Base-by-base conservation (phyloP, 208 protist species). In the Leishmania amazonensis region DNA sequence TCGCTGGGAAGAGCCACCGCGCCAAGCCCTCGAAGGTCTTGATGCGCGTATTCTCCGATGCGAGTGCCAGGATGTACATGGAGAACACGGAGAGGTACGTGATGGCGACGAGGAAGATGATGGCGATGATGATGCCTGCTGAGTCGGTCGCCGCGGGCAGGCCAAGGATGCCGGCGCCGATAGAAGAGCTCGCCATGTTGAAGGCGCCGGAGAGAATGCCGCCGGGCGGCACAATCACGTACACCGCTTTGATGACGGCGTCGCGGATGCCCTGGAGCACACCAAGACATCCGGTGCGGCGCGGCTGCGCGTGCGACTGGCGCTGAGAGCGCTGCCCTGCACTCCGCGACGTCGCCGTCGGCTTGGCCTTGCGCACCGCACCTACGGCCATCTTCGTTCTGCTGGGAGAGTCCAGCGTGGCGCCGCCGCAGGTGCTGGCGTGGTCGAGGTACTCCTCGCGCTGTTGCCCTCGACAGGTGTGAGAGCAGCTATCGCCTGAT, bases 21-120 rank as follows among this genome's bases (percentile, higher is more conserved):
- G 86, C 80, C 72, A 89, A 83, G 35, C 78, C 84, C 70, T 93
- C 91, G 78, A 90, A 94, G 45, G 62, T 88, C 40, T 78, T 79
- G 42, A 84, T 81, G 58, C 75, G 73, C 17, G 87, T 95, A n/a
- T 72, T 79, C 64, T 92, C 65, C 31, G 78, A 67, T 8, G 79
- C 81, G 21, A 83, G 72, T n/a, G 65, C 90, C 13, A 94, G 57
- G 67, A 93, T 72, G 71, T 85, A 81, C 77, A 92, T 83, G 53
- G 89, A 83, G 53, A 83, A 83, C 17, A 86, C 54, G 9, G 82
- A 83, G 42, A 94, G 82, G 64, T 84, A 84, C 28, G 89, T 91
- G 40, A 91, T 87, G 57, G 87, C 74, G 15, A 87, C 51, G 42
- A 86, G 54, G 64, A 83, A 87, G 38, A 92, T 74, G 11, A 85